Evolutionary conservation across 352 stramenopile species (phyloP).

Genomic region (Pelagophyceae sp.): DNA sequence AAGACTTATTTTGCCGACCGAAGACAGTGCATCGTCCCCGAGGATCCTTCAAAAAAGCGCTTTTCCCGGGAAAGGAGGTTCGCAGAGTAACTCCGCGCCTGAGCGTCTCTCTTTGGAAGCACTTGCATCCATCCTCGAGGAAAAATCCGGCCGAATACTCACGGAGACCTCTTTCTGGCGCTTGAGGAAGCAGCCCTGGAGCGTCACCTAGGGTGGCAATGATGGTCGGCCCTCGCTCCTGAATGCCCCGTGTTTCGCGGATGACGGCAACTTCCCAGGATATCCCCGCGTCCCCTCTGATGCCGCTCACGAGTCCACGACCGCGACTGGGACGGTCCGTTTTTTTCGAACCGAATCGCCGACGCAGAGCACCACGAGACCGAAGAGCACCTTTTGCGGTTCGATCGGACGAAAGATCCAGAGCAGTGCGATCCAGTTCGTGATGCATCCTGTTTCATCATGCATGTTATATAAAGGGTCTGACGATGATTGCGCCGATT

Average conservation of each 20-base stretch:
- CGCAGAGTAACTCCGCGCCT: neutral
- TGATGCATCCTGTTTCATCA: conserved; percentile 65
- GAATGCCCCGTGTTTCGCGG: too few species aligned
- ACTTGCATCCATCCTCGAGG: neutral
- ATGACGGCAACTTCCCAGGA: too few species aligned
- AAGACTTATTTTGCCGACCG: too few species aligned
- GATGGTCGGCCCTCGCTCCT: too few species aligned
- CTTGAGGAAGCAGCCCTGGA: conserved; percentile 87
- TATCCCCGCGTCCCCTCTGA: too few species aligned
- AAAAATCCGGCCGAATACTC: conserved; percentile 7
- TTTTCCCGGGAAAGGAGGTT: too few species aligned
- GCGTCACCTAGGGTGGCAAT: conserved; percentile 32
- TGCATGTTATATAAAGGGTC: neutral
- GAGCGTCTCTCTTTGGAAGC: neutral
- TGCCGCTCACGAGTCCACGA: too few species aligned
- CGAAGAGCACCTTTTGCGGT: conserved; percentile 57
- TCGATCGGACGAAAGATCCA: conserved; percentile 93
- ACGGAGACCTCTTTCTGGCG: conserved; percentile 62
- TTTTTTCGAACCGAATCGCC: too few species aligned
- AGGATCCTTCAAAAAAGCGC: too few species aligned
- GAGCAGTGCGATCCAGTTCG: conserved; percentile 93
- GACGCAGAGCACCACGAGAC: neutral
- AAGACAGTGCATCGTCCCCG: too few species aligned
- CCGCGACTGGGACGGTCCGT: too few species aligned
- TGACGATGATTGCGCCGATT: neutral